Evolutionary conservation across 2,329 filamentous ascomycete species (phyloP), one percentile per base, ranked within the genome.

Genomic region (Ophiostoma australiae): DNA sequence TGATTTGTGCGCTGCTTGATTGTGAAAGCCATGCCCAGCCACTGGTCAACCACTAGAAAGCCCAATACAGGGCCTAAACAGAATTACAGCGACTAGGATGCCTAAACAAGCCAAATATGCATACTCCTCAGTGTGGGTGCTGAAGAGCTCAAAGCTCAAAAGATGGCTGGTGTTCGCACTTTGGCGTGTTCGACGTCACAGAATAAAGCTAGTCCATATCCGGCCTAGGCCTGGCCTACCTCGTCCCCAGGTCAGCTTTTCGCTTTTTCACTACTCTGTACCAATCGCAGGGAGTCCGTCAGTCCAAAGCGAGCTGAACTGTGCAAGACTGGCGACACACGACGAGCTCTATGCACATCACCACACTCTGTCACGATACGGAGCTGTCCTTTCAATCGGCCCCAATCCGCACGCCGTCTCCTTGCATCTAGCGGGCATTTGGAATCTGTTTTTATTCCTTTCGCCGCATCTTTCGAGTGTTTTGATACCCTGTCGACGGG

Each of bases 121-220:
- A 31, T 6, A 63, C 11, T 31, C 20, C 23, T 27, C 52, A 27
- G 23, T 31, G 10, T 58, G 5, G 27, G 58, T 13, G 13, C 58
- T 63, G 17, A 63, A 48, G 3, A 52, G n/a, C 27, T 31, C 27
- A 31, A 15, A 15, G 23, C 55, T 61, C 10, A 61, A 48, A 58
- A 63, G 58, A 67, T 67, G 70, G 68, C 70, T 70, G 61, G 72
- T 35, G 23, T 52, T 23, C 4, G n/a, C 17, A 11, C 10, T 48
- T 39, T 48, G 44, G 17, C 44, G 13, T 48, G 15, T 2, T 8
- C 61, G 48, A 37, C 69, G 72, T 73, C 72, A 72, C 71, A 63
- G 27, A 61, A 67, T 0, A 0, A 10, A 27, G 41, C 70, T 73
- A 72, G 39, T 1, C 55, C 20, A 1, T 4, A 33, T 37, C 17